Evolutionary conservation across 75 land plant species (phyloP).

Genomic region (Pinus taeda): DNA sequence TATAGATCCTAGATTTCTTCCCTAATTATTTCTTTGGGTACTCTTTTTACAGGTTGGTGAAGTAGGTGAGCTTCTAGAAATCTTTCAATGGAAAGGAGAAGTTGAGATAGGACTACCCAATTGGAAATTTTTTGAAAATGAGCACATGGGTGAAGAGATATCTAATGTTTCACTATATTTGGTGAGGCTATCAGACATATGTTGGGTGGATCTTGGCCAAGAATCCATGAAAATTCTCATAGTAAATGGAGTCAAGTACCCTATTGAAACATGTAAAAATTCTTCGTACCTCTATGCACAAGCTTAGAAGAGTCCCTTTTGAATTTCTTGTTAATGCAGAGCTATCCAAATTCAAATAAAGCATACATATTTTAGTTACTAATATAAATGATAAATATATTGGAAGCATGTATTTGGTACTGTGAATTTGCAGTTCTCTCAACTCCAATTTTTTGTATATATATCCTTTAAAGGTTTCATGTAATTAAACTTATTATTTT

Average conservation of each 20-base stretch:
- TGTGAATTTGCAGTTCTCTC: too few species aligned
- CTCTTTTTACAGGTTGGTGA: slow-evolving; percentile 63
- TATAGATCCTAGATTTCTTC: too few species aligned
- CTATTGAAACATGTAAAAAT: slow-evolving; percentile 24
- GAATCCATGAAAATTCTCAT: slow-evolving; percentile 57
- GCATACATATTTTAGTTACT: too few species aligned
- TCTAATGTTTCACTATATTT: slow-evolving; percentile 82
- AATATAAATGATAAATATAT: too few species aligned
- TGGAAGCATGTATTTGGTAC: too few species aligned
- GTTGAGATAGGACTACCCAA: slow-evolving; percentile 70
- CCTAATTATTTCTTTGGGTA: neutral
- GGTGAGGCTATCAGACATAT: slow-evolving; percentile 66
- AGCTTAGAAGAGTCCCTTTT: too few species aligned
- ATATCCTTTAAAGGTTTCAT: too few species aligned
- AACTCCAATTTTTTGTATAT: too few species aligned
- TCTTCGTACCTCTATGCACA: too few species aligned
- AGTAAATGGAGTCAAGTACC: slow-evolving; percentile 70
- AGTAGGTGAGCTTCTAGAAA: slow-evolving; percentile 86
- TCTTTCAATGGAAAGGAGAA: slow-evolving; percentile 89
- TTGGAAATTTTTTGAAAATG: slow-evolving; percentile 64
- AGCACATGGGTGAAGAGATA: slow-evolving; percentile 79
- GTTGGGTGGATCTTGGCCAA: slow-evolving; percentile 71
- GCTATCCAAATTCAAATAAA: too few species aligned
- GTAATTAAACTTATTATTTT: too few species aligned
- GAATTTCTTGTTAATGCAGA: too few species aligned